Percentiles rank a stretch among this genome's conserved stretches.
Conservation (phyloP, 169 alveolate species). For the Plasmodium falciparum region DNA sequence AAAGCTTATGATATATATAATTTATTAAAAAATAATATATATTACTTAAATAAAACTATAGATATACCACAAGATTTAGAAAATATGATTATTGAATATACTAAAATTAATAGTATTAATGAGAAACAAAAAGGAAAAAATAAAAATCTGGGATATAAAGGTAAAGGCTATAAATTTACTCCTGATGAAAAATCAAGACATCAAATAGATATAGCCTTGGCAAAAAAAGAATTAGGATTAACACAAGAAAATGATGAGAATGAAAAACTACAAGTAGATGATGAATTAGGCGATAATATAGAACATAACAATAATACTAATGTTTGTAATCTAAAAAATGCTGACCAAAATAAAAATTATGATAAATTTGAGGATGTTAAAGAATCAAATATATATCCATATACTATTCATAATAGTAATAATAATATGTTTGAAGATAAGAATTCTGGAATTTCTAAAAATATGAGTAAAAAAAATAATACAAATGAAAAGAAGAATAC, state of each 20-base stretch:
- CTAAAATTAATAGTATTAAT: slow-evolving; percentile 1
- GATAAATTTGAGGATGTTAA: too few relatives aligned
- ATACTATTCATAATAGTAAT: neutral
- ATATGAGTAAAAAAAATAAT: neutral
- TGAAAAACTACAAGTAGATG: slow-evolving; percentile 11
- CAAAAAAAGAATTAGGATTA: slow-evolving; percentile 88
- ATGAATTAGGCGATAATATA: slow-evolving; percentile 71
- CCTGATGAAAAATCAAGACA: slow-evolving; percentile 93
- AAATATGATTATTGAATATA: slow-evolving; percentile 80
- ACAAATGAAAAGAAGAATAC: neutral
- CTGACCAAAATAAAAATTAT: neutral
- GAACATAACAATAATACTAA: slow-evolving; percentile 11
- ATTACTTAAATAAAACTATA: slow-evolving; percentile 78
- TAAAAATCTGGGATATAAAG: slow-evolving; percentile 84
- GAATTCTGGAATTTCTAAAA: neutral
- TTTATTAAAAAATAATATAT: slow-evolving; percentile 84
- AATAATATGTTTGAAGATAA: neutral
- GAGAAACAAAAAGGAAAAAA: slow-evolving; percentile 89
- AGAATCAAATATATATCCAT: neutral
- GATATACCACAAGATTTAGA: slow-evolving; percentile 78
- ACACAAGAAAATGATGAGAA: slow-evolving; percentile 23
- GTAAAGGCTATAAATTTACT: slow-evolving; percentile 96
- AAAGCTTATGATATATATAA: slow-evolving; percentile 95
- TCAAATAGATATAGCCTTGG: slow-evolving; percentile 89
- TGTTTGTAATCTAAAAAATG: neutral